Conservation (phyloP, 805 yeast species). For the Saccharomycopsis malanga region DNA sequence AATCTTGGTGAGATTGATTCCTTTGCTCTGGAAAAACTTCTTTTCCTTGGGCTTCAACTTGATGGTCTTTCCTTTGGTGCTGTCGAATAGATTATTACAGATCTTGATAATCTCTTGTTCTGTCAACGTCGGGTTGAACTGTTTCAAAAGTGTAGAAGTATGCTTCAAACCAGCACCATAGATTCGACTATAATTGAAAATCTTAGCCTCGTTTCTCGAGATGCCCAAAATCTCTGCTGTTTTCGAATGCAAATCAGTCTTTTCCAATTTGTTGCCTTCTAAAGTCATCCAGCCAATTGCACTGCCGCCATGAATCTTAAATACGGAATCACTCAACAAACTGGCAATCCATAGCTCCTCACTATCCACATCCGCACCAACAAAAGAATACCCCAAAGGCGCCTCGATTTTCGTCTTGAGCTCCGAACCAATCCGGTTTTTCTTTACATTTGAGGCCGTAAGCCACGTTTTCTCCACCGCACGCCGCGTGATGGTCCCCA, state of each 20-base stretch:
- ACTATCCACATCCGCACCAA: constrained; percentile 98
- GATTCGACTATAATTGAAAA: constrained; percentile 93
- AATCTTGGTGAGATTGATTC: constrained; percentile 31
- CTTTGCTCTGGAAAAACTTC: constrained; percentile 22
- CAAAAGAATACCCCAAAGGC: constrained; percentile 83
- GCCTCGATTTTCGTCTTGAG: constrained; percentile 80
- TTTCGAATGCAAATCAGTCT: constrained; percentile 91
- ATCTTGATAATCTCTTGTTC: constrained; percentile 59
- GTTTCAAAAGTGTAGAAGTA: constrained; percentile 76
- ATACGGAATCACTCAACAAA: constrained; percentile 83
- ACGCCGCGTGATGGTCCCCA: constrained; percentile 96
- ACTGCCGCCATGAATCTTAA: constrained; percentile 88
- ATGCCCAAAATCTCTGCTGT: constrained; percentile 89
- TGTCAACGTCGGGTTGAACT: constrained; percentile 65
- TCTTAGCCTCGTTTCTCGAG: constrained; percentile 84
- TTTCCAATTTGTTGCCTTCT: constrained; percentile 87
- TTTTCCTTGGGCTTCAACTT: constrained; percentile 27
- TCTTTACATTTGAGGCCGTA: constrained; percentile 92
- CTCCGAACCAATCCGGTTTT: constrained; percentile 83
- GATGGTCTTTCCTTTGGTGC: constrained; percentile 66
- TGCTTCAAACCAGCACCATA: constrained; percentile 96
- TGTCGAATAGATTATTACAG: constrained; percentile 63
- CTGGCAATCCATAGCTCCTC: constrained; percentile 99
- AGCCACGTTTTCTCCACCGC: constrained; percentile 98
- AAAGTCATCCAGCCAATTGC: constrained; percentile 99